These are phyloP conservation scores for Toxicodendron radicans DNA, from an alignment of 345 rosid species.

Conservation along the genomic window DNA sequence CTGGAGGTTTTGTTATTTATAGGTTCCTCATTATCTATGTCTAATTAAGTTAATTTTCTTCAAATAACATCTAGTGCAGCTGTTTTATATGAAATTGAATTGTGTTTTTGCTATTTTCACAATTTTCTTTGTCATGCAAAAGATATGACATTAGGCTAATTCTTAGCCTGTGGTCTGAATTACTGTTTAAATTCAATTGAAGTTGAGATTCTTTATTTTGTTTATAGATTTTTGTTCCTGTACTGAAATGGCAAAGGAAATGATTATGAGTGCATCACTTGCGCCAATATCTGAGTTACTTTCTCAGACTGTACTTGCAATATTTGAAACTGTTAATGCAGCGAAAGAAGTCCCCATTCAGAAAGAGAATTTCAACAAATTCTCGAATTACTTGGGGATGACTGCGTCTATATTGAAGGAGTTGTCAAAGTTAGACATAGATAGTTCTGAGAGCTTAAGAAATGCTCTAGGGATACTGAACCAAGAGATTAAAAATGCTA, in stretches of 20 bases:
- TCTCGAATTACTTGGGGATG: conserved; percentile 26
- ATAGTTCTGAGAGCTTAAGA: conserved; percentile 15
- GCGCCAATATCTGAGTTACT: conserved; percentile 19
- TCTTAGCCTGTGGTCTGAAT: background rate
- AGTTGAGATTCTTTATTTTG: conserved; percentile 12
- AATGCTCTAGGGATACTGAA: conserved; percentile 20
- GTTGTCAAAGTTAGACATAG: conserved; percentile 18
- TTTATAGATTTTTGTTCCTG: background rate
- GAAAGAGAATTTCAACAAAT: conserved; percentile 24
- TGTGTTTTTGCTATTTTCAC: background rate
- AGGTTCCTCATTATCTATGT: no score
- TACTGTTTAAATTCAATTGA: background rate
- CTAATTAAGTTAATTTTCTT: background rate
- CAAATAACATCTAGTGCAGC: background rate
- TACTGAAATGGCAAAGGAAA: conserved; percentile 21
- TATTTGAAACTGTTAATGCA: conserved; percentile 23
- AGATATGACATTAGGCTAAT: background rate
- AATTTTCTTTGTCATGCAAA: background rate
- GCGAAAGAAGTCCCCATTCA: conserved; percentile 17
- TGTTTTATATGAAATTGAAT: background rate
- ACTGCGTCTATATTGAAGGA: conserved; percentile 18
- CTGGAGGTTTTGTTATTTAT: no score
- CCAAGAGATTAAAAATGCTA: conserved; percentile 18
- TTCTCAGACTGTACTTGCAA: conserved; percentile 19
- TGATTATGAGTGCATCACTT: conserved; percentile 2